Evolutionary conservation across 2,329 filamentous ascomycete species (phyloP), one percentile per base, ranked within the genome.

Genomic region (Tolypocladium cylindrosporum): DNA sequence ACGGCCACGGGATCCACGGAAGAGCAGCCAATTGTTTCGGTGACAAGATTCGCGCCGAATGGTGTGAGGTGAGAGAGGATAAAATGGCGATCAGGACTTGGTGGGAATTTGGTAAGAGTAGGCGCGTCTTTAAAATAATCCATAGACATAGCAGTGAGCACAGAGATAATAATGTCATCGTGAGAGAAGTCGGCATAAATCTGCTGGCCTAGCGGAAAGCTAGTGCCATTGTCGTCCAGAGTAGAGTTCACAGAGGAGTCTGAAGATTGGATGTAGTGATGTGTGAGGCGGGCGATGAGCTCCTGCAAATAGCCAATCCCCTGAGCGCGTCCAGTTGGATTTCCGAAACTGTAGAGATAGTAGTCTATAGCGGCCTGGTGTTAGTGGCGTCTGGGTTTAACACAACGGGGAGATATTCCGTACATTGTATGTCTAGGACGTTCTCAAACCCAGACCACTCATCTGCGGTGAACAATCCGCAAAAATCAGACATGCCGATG

Each of bases 151-250:
- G 80, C 79, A 2, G 61, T 61, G 16, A 63, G 57, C 16, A 55
- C 60, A 37, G 61, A 61, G 48, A 81, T 82, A 82, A 94, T 89
- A 67, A 88, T 86, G 68, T 91, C 93, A 68, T 94, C 90, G 71
- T 94, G 90, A 58, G 85, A 88, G 69, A 94, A 94, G 72, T 94
- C 90, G 0, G 89, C 89, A 65, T 91, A 94, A 0, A 93, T 74
- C 8, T 73, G 72, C 34, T 73, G 71, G 58, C 77, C 77, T 0
- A 92, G 74, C 0, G 90, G 89, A 67, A 94, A 94, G 0, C 86
- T 89, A 3, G 69, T 67, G 1, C 78, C 71, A 61, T 83, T 75
- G 11, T 72, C 72, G 69, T 92, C 87, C 0, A 93, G 79, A 0
- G 89, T 93, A 37, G 74, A 76, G 69, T 95, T 94, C 60, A 84